Base-by-base conservation (phyloP, 768 basidiomycete species). In the Rhodotorula taiwanensis region DNA sequence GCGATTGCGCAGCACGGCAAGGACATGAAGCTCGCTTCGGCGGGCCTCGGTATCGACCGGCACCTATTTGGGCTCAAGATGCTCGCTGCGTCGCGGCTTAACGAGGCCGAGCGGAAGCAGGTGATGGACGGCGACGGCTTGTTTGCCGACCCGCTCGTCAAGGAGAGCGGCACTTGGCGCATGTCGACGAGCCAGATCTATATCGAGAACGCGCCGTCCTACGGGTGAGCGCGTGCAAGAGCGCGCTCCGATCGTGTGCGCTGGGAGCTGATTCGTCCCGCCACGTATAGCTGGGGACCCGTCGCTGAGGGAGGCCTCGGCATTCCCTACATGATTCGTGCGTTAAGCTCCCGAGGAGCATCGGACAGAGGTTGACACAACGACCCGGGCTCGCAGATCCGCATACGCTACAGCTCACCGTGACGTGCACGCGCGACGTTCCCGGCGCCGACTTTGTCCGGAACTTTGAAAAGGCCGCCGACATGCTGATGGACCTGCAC, bases 281-380 rank as follows among this genome's bases (percentile, higher is more conserved):
- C 14, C 9, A 7, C 25, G 8, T 34, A 11, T 28, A 93, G 93
- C 20, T 95, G 95, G 74, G 91, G 92, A 13, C 89, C 93, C 0
- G 93, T 98, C 33, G 92, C 95, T 0, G 81, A 84, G 1, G 89
- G 94, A 67, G 94, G 93, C 6, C 94, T 89, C 72, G 94, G 94
- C 25, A 76, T 97, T 34, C 83, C 89, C 28, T 97, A 97, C 76
- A 81, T 88, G 18, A 92, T 97, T 71, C 67, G 64, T 63, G 31
- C 31, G 65, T 56, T n/a, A n/a, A n/a, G n/a, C n/a, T n/a, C n/a
- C 44, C 28, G 10, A n/a, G n/a, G n/a, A n/a, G n/a, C n/a, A n/a
- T n/a, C n/a, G n/a, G n/a, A n/a, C n/a, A n/a, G n/a, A n/a, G n/a
- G n/a, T n/a, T n/a, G n/a, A n/a, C n/a, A n/a, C n/a, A n/a, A n/a